Base-by-base conservation (phyloP, 176 grass and related monocot genomes). In the Secale cereale region DNA sequence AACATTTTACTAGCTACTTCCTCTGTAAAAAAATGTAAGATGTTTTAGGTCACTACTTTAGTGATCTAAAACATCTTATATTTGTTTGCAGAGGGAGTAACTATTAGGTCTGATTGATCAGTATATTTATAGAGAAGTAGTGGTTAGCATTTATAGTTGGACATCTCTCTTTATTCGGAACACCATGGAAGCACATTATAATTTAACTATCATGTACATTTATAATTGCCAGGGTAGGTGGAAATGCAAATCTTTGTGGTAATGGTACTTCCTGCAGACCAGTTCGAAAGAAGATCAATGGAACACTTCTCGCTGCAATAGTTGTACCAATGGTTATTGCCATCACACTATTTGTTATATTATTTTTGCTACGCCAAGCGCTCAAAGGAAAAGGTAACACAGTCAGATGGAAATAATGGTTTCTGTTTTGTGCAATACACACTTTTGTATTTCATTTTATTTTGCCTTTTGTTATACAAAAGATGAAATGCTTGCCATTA, bases 191-290 rank as follows among this genome's bases (percentile, higher is more conserved):
- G 36, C 28, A 48, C 68, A 46, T 31, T 20, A 4, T 86, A 73
- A 81, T 37, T 64, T 40, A 86, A 81, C 35, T 32, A 0, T 37
- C 31, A 31, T 69, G 17, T 39, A 72, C 59, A 74, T 30, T 60
- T 52, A 64, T 73, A 14, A 9, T 70, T 86, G 23, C 17, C 80
- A 87, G 78, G 76, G 46, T 86, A 63, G 63, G 81, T 31, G 59
- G 83, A 36, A 92, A 88, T 69, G 20, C 78, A 83, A 81, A 76
- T 64, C 9, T 81, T 2, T 91, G 83, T 78, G 75, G 15, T n/a
- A 65, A 78, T 15, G 68, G 35, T 68, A 85, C 36, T 57, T n/a
- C 78, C 19, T 74, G 50, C 1, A 30, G 50, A 71, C 26, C 82
- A 59, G 85, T 43, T 66, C 74, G 3, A 35, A 84, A 86, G 76